Evolutionary conservation across 768 basidiomycete genomes (phyloP).

Genomic region (Ramaria sp.): DNA sequence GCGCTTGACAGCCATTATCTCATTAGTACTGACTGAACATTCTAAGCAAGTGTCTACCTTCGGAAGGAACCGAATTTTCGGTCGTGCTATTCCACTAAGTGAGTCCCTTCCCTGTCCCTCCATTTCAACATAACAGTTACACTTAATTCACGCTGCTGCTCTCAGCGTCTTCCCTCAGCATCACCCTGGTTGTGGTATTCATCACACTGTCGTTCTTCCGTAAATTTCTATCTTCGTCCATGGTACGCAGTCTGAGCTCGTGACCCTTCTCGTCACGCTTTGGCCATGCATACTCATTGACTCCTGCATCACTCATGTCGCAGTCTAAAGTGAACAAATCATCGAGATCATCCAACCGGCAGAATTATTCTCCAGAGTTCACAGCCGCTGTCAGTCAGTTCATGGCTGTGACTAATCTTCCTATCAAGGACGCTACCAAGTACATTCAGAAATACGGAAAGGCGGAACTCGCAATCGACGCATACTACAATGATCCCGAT

Average conservation of each 20-base stretch:
- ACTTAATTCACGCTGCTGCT: not conserved
- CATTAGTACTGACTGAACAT: too few relatives aligned
- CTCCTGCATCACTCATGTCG: not conserved
- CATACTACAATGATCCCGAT: conserved; percentile 51
- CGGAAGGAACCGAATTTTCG: too few relatives aligned
- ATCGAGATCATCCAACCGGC: not conserved
- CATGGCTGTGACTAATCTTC: conserved; percentile 2
- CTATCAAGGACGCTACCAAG: conserved; percentile 45
- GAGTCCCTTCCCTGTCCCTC: too few relatives aligned
- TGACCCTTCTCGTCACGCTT: not conserved
- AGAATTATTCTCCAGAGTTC: not conserved
- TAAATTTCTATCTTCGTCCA: conserved; percentile 5
- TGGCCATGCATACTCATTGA: not conserved
- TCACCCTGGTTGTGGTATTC: not conserved
- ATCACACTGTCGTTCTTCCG: conserved; percentile 7
- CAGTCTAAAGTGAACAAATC: conserved; percentile 6
- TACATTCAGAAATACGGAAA: conserved; percentile 62
- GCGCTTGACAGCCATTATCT: too few relatives aligned
- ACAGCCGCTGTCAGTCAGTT: not conserved
- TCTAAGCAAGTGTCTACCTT: too few relatives aligned
- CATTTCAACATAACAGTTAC: too few relatives aligned
- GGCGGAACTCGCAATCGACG: conserved; percentile 63
- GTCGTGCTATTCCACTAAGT: too few relatives aligned
- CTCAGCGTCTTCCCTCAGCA: not conserved
- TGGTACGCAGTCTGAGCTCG: conserved; percentile 7